Evolutionary conservation across 1,284 basidiomycete species (phyloP).

Genomic region (Phellopilus nigrolimitatus): DNA sequence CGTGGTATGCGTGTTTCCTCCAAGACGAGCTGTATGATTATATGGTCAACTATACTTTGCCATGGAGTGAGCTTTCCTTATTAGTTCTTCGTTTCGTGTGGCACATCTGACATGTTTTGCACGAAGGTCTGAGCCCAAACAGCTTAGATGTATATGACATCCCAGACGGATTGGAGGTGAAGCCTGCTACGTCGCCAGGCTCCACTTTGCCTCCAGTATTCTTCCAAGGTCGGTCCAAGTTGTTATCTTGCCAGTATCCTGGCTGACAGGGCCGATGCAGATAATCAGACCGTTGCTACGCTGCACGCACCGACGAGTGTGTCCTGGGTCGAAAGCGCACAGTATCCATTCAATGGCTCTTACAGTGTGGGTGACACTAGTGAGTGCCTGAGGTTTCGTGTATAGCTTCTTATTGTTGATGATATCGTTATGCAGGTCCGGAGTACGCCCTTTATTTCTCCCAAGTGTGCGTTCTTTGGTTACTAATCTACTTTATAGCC

Average conservation of each 20-base stretch:
- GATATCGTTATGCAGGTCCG: slow-evolving; percentile 1
- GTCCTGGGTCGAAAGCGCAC: slow-evolving; percentile 9
- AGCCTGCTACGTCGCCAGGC: slow-evolving; percentile 12
- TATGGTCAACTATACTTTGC: slow-evolving; percentile 33
- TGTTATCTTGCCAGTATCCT: not conserved
- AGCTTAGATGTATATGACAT: slow-evolving; percentile 12
- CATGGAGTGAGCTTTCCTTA: slow-evolving; percentile 27
- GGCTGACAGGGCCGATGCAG: slow-evolving; percentile 3
- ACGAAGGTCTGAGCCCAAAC: not conserved
- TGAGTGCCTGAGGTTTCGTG: not conserved
- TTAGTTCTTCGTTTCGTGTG: not conserved
- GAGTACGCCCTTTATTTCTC: not conserved
- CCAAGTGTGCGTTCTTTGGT: not conserved
- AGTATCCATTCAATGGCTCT: slow-evolving; percentile 15
- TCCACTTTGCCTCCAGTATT: slow-evolving; percentile 11
- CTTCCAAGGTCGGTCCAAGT: slow-evolving; percentile 17
- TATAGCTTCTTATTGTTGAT: not conserved
- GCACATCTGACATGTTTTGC: not conserved
- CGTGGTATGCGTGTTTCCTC: slow-evolving; percentile 34
- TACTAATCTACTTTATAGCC: slow-evolving; percentile 19
- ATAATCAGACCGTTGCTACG: slow-evolving; percentile 16
- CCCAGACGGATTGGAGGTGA: slow-evolving; percentile 15
- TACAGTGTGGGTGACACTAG: slow-evolving; percentile 2
- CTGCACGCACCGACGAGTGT: slow-evolving; percentile 20
- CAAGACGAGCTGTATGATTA: slow-evolving; percentile 35